Conservation (phyloP, 2,329 filamentous ascomycete genomes). For the Calonectria hawksworthii region DNA sequence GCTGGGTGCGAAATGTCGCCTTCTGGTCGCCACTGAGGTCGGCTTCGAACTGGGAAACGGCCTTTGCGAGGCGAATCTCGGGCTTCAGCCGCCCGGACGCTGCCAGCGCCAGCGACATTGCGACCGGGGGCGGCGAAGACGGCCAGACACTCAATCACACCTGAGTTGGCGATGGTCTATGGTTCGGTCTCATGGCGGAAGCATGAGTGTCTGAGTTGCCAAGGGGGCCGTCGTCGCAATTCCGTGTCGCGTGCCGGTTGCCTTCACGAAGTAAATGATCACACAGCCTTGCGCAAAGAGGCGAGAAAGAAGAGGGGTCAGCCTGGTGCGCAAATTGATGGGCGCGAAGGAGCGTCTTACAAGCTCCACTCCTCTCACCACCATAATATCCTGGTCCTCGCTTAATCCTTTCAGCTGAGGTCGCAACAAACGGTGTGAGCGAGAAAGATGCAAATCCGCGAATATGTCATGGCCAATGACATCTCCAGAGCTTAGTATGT, state of each 20-base stretch:
- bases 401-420: background rate
- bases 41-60: conserved; percentile 55
- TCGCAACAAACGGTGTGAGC: background rate
- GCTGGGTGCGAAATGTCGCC: conserved; percentile 43
- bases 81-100: conserved; percentile 42
- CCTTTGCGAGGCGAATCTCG: conserved; percentile 56
- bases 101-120: conserved; percentile 7
- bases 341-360: background rate
- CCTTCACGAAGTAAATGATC: background rate
- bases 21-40: conserved; percentile 54
- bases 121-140: background rate
- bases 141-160: background rate
- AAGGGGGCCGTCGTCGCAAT: background rate
- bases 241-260: background rate
- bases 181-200: background rate
- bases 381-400: too few relatives aligned
- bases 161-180: background rate
- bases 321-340: background rate
- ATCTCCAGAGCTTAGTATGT: background rate
- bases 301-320: background rate
- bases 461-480: background rate
- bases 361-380: background rate
- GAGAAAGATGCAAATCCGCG: background rate
- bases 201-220: background rate
- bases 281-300: background rate